phyloP scores from a whole-genome alignment of 140 eudicot genomes.

The Stevia rebaudiana region DNA sequence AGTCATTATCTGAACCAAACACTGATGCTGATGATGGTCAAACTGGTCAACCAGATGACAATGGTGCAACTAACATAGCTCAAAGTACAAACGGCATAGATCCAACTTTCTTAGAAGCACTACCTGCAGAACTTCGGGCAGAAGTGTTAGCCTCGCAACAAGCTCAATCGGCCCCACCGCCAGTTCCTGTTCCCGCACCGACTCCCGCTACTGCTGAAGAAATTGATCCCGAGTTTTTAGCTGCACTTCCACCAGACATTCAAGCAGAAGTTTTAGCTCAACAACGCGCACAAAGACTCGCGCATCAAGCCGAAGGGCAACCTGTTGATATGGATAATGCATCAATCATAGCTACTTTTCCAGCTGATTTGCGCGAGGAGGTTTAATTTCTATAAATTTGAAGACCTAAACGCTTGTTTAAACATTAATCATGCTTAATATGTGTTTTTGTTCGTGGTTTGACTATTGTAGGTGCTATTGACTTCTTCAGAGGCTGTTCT shows the following conservation, averaged over 20 bases:
- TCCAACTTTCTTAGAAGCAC: slow-evolving; percentile 97
- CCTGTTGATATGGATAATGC: slow-evolving; percentile 99
- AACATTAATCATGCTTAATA: slow-evolving; percentile 3
- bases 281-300: slow-evolving; percentile 94
- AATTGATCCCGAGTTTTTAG: slow-evolving; percentile 97
- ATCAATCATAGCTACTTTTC: slow-evolving; percentile 95
- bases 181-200: slow-evolving; percentile 57
- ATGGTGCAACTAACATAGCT: slow-evolving; percentile 38
- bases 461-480: slow-evolving; percentile 77
- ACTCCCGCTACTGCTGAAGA: slow-evolving; percentile 74
- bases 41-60: slow-evolving; percentile 51
- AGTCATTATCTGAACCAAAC: slow-evolving; percentile 43
- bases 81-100: slow-evolving; percentile 68
- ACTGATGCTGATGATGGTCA: slow-evolving; percentile 32
- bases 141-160: slow-evolving; percentile 96
- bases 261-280: slow-evolving; percentile 99
- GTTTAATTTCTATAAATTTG: slow-evolving; percentile 31
- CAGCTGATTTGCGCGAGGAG: slow-evolving; percentile 99
- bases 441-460: slow-evolving; percentile 17
- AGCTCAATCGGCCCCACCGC: slow-evolving; percentile 65
- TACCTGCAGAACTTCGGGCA: slow-evolving; percentile 88
- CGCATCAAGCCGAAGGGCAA: slow-evolving; percentile 92
- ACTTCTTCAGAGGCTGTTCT: slow-evolving; percentile 97
- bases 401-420: background rate
- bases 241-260: slow-evolving; percentile 98